These are phyloP conservation scores for Syzygium syzygioides DNA, from an alignment of 441 rosid genomes.

Conservation along the genomic window DNA sequence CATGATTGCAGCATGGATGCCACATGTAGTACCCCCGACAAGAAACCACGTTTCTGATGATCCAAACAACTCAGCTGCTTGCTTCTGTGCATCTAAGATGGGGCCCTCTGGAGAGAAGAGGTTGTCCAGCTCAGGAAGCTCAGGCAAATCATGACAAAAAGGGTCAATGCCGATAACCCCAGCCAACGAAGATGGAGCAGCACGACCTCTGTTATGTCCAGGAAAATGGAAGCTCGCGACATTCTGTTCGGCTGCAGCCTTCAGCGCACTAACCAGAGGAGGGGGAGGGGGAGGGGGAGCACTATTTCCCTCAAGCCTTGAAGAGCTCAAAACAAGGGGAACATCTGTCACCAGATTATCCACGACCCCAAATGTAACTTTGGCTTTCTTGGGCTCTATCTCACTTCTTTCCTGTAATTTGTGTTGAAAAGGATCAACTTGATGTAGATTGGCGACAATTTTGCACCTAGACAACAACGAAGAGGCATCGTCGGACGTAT, in stretches of 20 bases:
- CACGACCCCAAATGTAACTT: background rate
- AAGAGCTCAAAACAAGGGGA: slow-evolving; percentile 8
- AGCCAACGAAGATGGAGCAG: slow-evolving; percentile 43
- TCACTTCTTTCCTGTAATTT: background rate
- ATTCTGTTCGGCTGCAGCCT: slow-evolving; percentile 36
- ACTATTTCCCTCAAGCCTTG: background rate
- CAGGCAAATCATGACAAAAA: slow-evolving; percentile 50
- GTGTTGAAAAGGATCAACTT: background rate
- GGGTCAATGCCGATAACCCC: slow-evolving; percentile 41
- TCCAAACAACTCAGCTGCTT: slow-evolving; percentile 51
- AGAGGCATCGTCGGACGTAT: background rate
- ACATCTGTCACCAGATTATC: background rate
- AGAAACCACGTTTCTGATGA: slow-evolving; percentile 60
- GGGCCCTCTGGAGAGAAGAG: slow-evolving; percentile 55
- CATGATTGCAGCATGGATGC: slow-evolving; percentile 56
- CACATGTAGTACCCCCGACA: slow-evolving; percentile 62
- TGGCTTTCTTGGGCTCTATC: background rate
- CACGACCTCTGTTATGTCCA: slow-evolving; percentile 60
- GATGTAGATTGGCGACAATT: background rate
- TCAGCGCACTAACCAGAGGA: slow-evolving; percentile 48
- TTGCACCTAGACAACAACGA: background rate
- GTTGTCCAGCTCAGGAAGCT: slow-evolving; percentile 54
- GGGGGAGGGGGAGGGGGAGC: slow-evolving; percentile 33
- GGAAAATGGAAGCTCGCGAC: slow-evolving; percentile 61
- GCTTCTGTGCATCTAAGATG: slow-evolving; percentile 52